phyloP scores from a whole-genome alignment of 1,284 basidiomycete genomes.

The Cryptococcus sp. region DNA sequence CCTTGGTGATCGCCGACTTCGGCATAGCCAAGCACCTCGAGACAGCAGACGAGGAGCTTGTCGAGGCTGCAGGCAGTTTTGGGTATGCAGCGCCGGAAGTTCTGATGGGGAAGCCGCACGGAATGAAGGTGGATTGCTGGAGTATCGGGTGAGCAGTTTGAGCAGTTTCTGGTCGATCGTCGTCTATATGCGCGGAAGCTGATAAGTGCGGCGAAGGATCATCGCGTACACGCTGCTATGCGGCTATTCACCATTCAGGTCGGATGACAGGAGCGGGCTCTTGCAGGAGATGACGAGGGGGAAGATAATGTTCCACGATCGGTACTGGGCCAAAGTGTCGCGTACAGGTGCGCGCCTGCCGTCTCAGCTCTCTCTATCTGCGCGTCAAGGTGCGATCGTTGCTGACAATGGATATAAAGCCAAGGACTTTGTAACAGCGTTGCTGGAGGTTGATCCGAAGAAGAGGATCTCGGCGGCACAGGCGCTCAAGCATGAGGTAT shows the following conservation, averaged over 20 bases:
- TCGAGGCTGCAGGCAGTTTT: slow-evolving; percentile 79
- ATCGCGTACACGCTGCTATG: slow-evolving; percentile 91
- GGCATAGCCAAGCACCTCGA: slow-evolving; percentile 91
- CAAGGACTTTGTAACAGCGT: slow-evolving; percentile 73
- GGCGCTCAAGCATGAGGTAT: slow-evolving; percentile 62
- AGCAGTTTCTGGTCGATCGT: neutral
- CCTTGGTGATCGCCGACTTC: slow-evolving; percentile 91
- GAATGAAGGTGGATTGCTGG: slow-evolving; percentile 92
- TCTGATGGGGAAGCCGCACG: slow-evolving; percentile 74
- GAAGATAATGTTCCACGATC: slow-evolving; percentile 83
- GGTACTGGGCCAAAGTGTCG: slow-evolving; percentile 89
- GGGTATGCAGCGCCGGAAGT: slow-evolving; percentile 96
- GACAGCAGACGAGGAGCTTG: slow-evolving; percentile 70
- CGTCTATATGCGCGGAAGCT: neutral
- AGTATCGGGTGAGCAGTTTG: slow-evolving; percentile 67
- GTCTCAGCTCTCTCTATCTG: neutral
- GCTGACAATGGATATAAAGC: slow-evolving; percentile 53
- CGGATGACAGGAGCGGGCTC: slow-evolving; percentile 71
- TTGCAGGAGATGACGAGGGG: slow-evolving; percentile 77
- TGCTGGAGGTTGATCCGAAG: slow-evolving; percentile 71
- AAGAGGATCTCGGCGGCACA: slow-evolving; percentile 70
- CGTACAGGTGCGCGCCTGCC: slow-evolving; percentile 63
- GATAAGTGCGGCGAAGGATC: slow-evolving; percentile 56
- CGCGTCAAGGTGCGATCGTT: neutral
- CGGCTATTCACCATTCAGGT: slow-evolving; percentile 89